phyloP scores from a whole-genome alignment of 169 alveolate genomes.

The Blepharisma undulans region DNA sequence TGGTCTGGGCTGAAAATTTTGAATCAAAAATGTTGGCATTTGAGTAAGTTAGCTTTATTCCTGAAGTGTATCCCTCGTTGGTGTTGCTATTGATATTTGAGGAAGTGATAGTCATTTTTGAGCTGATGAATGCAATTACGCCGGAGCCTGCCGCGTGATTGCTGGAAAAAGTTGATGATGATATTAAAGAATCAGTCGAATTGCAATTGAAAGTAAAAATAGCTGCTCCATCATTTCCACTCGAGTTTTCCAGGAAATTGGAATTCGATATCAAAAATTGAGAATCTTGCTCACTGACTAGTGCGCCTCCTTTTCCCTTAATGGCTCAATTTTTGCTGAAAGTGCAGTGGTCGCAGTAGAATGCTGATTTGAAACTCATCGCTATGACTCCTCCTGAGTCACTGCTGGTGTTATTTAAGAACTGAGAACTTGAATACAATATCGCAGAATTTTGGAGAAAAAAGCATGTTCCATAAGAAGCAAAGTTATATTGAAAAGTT shows the following conservation, averaged over 20 bases:
- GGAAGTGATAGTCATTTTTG: neutral
- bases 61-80: neutral
- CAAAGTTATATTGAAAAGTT: neutral
- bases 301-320: neutral
- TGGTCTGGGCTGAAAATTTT: neutral
- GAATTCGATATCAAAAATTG: neutral
- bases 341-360: neutral
- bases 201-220: neutral
- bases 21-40: neutral
- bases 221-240: neutral
- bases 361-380: neutral
- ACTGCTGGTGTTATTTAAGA: neutral
- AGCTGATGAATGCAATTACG: neutral
- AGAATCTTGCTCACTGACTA: neutral
- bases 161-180: neutral
- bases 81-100: neutral
- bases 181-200: neutral
- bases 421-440: neutral
- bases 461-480: neutral
- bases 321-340: neutral
- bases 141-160: neutral
- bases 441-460: neutral
- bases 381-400: neutral
- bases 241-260: neutral
- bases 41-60: neutral